Conservation (phyloP, 1,284 basidiomycete species). For the Cutaneotrichosporon sp. region DNA sequence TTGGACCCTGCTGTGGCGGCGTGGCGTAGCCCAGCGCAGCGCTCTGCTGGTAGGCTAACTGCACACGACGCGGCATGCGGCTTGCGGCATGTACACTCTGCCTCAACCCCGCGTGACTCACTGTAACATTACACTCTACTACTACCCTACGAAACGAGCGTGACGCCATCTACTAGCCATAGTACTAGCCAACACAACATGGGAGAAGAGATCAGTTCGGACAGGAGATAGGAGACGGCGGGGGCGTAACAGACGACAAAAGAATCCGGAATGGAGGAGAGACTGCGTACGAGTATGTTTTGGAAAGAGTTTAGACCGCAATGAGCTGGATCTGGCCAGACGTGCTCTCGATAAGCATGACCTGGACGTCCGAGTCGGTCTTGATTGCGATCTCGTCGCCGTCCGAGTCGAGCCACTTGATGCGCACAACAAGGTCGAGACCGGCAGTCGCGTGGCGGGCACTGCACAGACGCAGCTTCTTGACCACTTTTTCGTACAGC, state of each 20-base stretch:
- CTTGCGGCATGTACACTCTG: neutral
- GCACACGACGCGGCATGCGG: too few relatives aligned
- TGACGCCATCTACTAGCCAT: neutral
- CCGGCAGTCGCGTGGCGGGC: conserved; percentile 66
- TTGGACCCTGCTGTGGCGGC: too few relatives aligned
- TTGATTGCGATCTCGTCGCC: conserved; percentile 40
- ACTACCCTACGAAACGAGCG: too few relatives aligned
- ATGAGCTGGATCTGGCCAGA: conserved; percentile 22
- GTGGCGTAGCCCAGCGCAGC: too few relatives aligned
- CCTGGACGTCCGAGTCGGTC: conserved; percentile 40
- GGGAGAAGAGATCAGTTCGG: neutral
- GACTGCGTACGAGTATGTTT: neutral
- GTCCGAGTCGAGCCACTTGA: conserved; percentile 44
- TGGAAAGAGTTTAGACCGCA: neutral
- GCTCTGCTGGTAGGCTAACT: too few relatives aligned
- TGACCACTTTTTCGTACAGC: conserved; percentile 80
- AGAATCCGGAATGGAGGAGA: too few relatives aligned
- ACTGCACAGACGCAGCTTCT: conserved; percentile 85
- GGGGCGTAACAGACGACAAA: neutral
- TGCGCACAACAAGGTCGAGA: conserved; percentile 57
- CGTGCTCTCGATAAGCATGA: conserved; percentile 36
- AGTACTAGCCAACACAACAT: conserved; percentile 7
- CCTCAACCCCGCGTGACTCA: neutral
- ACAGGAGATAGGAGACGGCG: too few relatives aligned
- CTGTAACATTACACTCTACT: too few relatives aligned